These are phyloP conservation scores for Gloeophyllum trabeum DNA, from an alignment of 768 basidiomycete species.

Conservation along the genomic window DNA sequence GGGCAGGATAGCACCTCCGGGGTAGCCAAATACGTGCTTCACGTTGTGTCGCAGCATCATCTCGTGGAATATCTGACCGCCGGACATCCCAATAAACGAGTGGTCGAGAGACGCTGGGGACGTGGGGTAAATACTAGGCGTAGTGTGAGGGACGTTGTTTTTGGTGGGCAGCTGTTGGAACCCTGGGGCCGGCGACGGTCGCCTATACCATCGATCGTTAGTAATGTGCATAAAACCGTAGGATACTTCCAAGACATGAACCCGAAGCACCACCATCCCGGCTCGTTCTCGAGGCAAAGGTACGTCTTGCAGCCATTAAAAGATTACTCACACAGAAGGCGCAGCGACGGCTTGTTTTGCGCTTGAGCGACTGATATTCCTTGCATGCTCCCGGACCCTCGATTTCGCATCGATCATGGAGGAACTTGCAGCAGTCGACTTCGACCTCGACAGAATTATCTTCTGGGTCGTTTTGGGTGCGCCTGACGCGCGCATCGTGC, in stretches of 20 bases:
- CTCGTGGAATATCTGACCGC: constrained; percentile 97
- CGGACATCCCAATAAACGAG: constrained; percentile 88
- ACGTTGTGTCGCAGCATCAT: constrained; percentile 98
- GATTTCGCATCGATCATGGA: constrained; percentile 73
- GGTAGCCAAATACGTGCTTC: constrained; percentile 96
- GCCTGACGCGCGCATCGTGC: constrained; percentile 30
- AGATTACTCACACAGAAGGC: constrained; percentile 46
- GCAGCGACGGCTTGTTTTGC: constrained; percentile 48
- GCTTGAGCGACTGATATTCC: constrained; percentile 64
- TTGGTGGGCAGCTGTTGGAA: constrained; percentile 38
- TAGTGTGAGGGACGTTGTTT: constrained; percentile 24
- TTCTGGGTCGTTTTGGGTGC: constrained; percentile 23
- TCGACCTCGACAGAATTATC: constrained; percentile 28
- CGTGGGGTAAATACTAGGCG: constrained; percentile 20
- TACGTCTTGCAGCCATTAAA: too few species aligned
- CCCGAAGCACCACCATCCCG: too few species aligned
- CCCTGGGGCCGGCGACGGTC: constrained; percentile 49
- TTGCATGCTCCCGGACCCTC: constrained; percentile 67
- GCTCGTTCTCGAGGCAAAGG: too few species aligned
- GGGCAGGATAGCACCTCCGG: constrained; percentile 94
- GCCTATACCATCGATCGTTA: constrained; percentile 25
- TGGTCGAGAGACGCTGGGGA: constrained; percentile 52
- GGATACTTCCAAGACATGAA: too few species aligned
- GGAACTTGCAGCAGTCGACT: constrained; percentile 33
- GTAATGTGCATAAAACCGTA: constrained; percentile 6